Evolutionary conservation across 2,329 filamentous ascomycete genomes (phyloP).

Genomic region (Colletotrichum nymphaeae): DNA sequence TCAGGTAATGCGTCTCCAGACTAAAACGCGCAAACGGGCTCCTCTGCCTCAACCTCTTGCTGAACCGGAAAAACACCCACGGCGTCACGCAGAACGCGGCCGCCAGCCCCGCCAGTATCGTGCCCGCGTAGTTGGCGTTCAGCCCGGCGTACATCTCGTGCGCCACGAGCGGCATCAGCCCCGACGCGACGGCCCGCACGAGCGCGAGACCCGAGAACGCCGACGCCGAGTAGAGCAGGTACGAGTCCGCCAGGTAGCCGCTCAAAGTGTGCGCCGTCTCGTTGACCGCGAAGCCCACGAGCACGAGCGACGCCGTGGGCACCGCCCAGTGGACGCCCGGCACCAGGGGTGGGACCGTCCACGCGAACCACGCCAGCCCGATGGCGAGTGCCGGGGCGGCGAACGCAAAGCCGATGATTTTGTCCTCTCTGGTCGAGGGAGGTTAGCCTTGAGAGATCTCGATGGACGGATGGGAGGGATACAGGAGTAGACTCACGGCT

Average conservation of each 20-base stretch:
- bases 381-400: slow-evolving; percentile 55
- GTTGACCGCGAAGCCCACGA: slow-evolving; percentile 59
- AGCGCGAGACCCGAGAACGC: slow-evolving; percentile 41
- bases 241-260: slow-evolving; percentile 42
- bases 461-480: neutral
- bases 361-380: slow-evolving; percentile 58
- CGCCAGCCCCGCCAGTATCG: slow-evolving; percentile 39
- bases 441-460: neutral
- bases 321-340: slow-evolving; percentile 49
- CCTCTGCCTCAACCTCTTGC: slow-evolving; percentile 37
- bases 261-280: slow-evolving; percentile 46
- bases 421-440: slow-evolving; percentile 19
- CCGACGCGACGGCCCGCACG: slow-evolving; percentile 40
- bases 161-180: slow-evolving; percentile 41
- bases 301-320: slow-evolving; percentile 51
- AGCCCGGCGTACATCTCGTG: slow-evolving; percentile 39
- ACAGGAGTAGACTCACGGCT: slow-evolving; percentile 35
- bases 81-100: slow-evolving; percentile 37
- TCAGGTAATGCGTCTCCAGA: slow-evolving; percentile 36
- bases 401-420: slow-evolving; percentile 53
- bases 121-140: slow-evolving; percentile 39
- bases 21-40: slow-evolving; percentile 42
- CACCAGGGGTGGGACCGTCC: slow-evolving; percentile 56
- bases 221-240: slow-evolving; percentile 41
- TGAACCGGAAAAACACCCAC: slow-evolving; percentile 39